These are phyloP conservation scores for Nidularia sp. DNA, from an alignment of 768 basidiomycete species.

Conservation along the genomic window DNA sequence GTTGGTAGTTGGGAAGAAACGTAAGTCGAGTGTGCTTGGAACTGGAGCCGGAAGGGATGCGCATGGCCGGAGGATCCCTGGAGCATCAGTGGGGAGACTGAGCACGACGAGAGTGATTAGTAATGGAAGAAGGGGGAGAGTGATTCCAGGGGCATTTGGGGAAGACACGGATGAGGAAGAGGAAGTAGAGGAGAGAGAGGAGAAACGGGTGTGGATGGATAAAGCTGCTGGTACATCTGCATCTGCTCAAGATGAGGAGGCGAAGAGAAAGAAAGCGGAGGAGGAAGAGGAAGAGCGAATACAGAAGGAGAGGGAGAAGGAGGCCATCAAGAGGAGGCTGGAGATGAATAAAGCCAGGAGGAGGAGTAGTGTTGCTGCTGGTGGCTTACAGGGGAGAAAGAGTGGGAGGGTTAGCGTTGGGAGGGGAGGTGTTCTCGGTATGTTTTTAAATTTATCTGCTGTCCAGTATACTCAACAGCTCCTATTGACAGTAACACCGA, in stretches of 20 bases:
- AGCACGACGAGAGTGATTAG: slow-evolving; percentile 46
- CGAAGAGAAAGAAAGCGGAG: slow-evolving; percentile 33
- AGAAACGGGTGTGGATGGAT: slow-evolving; percentile 30
- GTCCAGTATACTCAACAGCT: neutral
- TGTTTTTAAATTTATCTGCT: slow-evolving; percentile 11
- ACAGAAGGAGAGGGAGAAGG: slow-evolving; percentile 45
- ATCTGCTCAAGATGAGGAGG: slow-evolving; percentile 9
- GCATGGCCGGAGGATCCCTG: slow-evolving; percentile 16
- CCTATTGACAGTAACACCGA: slow-evolving; percentile 14
- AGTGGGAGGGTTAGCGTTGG: slow-evolving; percentile 35
- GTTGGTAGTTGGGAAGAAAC: slow-evolving; percentile 31
- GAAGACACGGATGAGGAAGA: slow-evolving; percentile 43
- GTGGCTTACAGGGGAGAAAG: slow-evolving; percentile 16
- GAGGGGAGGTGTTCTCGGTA: slow-evolving; percentile 35
- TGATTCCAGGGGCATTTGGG: slow-evolving; percentile 57
- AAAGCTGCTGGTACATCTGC: slow-evolving; percentile 16
- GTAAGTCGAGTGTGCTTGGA: slow-evolving; percentile 51
- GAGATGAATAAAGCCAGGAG: slow-evolving; percentile 65
- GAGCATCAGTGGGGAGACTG: slow-evolving; percentile 20
- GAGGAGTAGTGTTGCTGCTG: slow-evolving; percentile 59
- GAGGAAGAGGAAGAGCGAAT: slow-evolving; percentile 41
- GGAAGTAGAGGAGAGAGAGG: slow-evolving; percentile 34
- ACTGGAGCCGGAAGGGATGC: slow-evolving; percentile 7
- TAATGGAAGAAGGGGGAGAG: slow-evolving; percentile 35
- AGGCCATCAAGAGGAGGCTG: slow-evolving; percentile 59